Evolutionary conservation across 2,329 filamentous ascomycete genomes (phyloP).

Genomic region (Trichophyton rubrum): DNA sequence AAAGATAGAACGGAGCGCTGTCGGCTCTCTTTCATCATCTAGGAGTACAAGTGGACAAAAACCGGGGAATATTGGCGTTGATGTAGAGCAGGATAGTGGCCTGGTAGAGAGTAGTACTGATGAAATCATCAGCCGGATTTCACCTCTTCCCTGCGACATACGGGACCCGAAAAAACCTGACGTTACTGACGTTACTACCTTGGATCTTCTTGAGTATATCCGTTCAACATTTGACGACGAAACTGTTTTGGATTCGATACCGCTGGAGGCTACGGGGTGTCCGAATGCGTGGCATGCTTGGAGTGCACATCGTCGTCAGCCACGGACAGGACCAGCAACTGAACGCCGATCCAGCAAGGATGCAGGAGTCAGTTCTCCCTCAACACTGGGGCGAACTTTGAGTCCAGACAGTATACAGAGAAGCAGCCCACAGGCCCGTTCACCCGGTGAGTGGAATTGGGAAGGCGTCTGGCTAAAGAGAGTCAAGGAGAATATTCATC

Average conservation of each 20-base stretch:
- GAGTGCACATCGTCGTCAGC: constrained; percentile 52
- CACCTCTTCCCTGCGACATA: background rate
- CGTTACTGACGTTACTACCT: constrained; percentile 32
- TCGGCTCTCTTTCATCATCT: constrained; percentile 25
- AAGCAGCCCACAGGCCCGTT: constrained; percentile 38
- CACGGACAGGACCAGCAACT: background rate
- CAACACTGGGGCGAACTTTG: background rate
- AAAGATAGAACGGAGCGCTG: constrained; percentile 37
- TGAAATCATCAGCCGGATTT: background rate
- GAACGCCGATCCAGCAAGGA: background rate
- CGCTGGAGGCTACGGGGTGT: constrained; percentile 73
- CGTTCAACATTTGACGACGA: constrained; percentile 70
- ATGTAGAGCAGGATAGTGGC: background rate
- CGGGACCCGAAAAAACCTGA: constrained; percentile 1
- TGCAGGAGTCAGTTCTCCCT: background rate
- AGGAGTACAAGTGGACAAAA: constrained; percentile 30
- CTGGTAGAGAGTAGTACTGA: background rate
- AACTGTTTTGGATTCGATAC: constrained; percentile 61
- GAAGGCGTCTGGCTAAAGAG: constrained; percentile 91
- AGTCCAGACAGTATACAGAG: constrained; percentile 24
- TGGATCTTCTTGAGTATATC: constrained; percentile 67
- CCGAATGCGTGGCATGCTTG: constrained; percentile 90
- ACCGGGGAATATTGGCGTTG: background rate
- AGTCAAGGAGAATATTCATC: constrained; percentile 64
- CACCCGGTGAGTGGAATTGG: constrained; percentile 90